Base-by-base conservation (phyloP, 1,139 yeast species). In the Sugiyamaella pinicola region DNA sequence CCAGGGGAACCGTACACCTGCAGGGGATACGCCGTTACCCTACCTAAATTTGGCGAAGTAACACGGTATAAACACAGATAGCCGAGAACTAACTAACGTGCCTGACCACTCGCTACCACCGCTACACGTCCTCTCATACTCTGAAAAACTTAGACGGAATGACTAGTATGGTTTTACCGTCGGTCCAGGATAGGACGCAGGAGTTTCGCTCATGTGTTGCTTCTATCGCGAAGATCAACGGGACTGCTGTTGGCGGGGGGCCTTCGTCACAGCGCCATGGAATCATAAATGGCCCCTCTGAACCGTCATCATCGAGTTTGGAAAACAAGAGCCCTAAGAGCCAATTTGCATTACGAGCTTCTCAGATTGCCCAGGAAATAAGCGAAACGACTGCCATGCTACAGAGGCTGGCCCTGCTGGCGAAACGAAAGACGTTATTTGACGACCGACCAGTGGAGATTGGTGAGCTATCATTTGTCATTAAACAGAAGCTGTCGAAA, bases 381-480 rank as follows among this genome's bases (percentile, higher is more conserved):
- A 85, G 90, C 15, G 85, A 83, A 55, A 89, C 95, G n/a, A 91
- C 97, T 2, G 90, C 84, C 54, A 76, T 90, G 64, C 76, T 95
- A 55, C 83, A 87, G 47, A 85, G 90, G 62, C 76, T 93, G 49
- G 96, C 99, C 1, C 71, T 70, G 58, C 65, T 93, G 58, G 97
- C 99, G 8, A 88, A 86, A 68, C 76, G 91, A 62, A 91, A 90
- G 68, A 96, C 97, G n/a, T 72, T 93, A 65, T 88, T 93, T 64
- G 96, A 91, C 67, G 99, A 95, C 69, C 84, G 87, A 61, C 97
- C 99, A 1, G 84, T 87, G 28, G 99, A 93, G 67, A 88, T 95
- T 57, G 88, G 93, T 17, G 97, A 93, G 69, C 76, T 95, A 61
- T 90, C 99, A 1, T 88, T 86, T 66, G 87, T 93, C 47, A 90